Evolutionary conservation across 2,329 filamentous ascomycete species (phyloP).

Genomic region (Gaeumannomyces sp.): DNA sequence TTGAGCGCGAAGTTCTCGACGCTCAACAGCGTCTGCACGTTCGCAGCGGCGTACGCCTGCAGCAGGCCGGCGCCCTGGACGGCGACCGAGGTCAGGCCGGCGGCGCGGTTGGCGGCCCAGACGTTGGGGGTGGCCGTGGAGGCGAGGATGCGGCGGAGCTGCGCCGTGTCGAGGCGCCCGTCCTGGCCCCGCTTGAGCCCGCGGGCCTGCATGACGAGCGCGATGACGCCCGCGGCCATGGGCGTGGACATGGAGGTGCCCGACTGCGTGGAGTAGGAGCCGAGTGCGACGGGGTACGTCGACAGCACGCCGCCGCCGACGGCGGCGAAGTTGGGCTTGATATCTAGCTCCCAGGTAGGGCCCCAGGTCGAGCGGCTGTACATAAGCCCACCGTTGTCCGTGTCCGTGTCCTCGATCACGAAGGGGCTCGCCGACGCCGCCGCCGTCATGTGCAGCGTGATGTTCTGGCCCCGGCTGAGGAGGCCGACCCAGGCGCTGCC

Average conservation of each 20-base stretch:
- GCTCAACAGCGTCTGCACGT: conserved; percentile 29
- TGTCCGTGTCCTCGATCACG: too few species aligned
- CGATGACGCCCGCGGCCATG: conserved; percentile 6
- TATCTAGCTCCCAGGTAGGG: conserved; percentile 1
- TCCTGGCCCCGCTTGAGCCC: not conserved
- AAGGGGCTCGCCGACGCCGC: too few species aligned
- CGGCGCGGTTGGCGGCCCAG: not conserved
- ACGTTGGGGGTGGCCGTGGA: not conserved
- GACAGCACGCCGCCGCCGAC: conserved; percentile 4
- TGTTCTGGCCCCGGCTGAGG: too few species aligned
- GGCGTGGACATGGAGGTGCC: conserved; percentile 9
- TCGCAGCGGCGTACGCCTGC: conserved; percentile 33
- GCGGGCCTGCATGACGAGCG: conserved; percentile 4
- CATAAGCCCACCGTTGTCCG: not conserved
- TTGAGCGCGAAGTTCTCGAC: conserved; percentile 38
- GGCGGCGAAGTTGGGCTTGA: conserved; percentile 15
- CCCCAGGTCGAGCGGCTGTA: conserved; percentile 1
- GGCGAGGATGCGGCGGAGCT: not conserved
- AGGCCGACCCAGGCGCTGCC: too few species aligned
- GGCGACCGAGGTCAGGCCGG: conserved; percentile 23
- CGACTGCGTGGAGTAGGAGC: not conserved
- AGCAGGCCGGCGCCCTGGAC: conserved; percentile 38
- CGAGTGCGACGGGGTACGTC: not conserved
- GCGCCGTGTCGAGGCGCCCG: not conserved
- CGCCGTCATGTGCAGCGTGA: too few species aligned